These are phyloP conservation scores for Glycine latifolia DNA, from an alignment of 306 rosid species.

Conservation along the genomic window DNA sequence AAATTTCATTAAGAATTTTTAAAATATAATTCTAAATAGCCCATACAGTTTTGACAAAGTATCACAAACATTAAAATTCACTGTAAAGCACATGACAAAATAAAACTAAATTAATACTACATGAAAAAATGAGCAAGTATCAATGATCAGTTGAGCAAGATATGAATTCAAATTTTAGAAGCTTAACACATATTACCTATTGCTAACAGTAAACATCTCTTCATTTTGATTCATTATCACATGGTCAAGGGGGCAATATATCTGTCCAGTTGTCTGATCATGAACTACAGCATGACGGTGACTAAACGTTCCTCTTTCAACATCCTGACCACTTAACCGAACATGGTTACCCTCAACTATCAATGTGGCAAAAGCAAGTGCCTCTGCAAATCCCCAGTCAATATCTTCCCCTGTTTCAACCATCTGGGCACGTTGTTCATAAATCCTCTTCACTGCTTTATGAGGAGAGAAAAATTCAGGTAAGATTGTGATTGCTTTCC, in stretches of 20 bases:
- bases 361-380: constrained; percentile 94
- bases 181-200: constrained; percentile 64
- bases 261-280: constrained; percentile 80
- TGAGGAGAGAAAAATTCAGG: constrained; percentile 81
- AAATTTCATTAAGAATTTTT: constrained; percentile 7
- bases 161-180: constrained; percentile 30
- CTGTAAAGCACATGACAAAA: background rate
- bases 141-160: background rate
- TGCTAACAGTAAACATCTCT: constrained; percentile 98
- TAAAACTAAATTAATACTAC: background rate
- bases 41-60: background rate
- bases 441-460: constrained; percentile 88
- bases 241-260: constrained; percentile 86
- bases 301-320: constrained; percentile 96
- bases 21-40: constrained; percentile 15
- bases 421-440: constrained; percentile 86
- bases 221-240: constrained; percentile 72
- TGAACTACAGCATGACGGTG: constrained; percentile 92
- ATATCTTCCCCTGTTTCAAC: constrained; percentile 87
- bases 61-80: background rate
- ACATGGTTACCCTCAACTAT: constrained; percentile 91
- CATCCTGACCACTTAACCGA: constrained; percentile 93
- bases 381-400: constrained; percentile 96
- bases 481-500: constrained; percentile 77
- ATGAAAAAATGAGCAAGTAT: constrained; percentile 1